A percentile compares a stretch with the other conserved stretches of the same genome.
These are phyloP conservation scores for Leccinum ochraceum DNA, from an alignment of 768 basidiomycete genomes.

Conservation along the genomic window DNA sequence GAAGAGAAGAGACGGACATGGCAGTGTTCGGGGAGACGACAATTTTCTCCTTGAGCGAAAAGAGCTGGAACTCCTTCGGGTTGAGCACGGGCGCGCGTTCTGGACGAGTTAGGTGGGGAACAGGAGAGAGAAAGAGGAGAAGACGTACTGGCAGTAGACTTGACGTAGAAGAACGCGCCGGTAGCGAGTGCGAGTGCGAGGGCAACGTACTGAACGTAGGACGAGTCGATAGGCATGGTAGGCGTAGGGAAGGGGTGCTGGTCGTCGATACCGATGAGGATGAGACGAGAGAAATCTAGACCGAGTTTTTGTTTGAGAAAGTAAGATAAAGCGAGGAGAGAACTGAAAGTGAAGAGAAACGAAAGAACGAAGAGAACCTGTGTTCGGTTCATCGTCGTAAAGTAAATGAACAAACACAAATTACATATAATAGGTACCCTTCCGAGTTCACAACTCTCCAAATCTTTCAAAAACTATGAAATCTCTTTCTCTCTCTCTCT, in stretches of 20 bases:
- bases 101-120: slow-evolving; percentile 27
- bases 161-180: slow-evolving; percentile 53
- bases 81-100: slow-evolving; percentile 72
- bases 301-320: neutral
- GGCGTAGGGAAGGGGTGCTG: neutral
- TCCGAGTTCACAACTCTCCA: slow-evolving; percentile 23
- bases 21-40: slow-evolving; percentile 95
- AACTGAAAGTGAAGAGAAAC: slow-evolving; percentile 46
- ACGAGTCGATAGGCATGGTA: slow-evolving; percentile 18
- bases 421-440: no score
- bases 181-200: slow-evolving; percentile 52
- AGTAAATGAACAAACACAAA: neutral
- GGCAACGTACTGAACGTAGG: slow-evolving; percentile 47
- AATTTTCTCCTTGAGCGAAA: slow-evolving; percentile 78
- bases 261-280: slow-evolving; percentile 56
- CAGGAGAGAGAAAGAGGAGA: slow-evolving; percentile 11
- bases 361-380: slow-evolving; percentile 59
- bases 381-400: slow-evolving; percentile 41
- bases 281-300: slow-evolving; percentile 24
- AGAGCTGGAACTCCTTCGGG: slow-evolving; percentile 77
- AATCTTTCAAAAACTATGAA: no score
- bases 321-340: slow-evolving; percentile 39
- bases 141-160: slow-evolving; percentile 46
- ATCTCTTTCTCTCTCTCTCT: slow-evolving; percentile 23
- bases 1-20: slow-evolving; percentile 56